Base-by-base conservation (phyloP, 2,329 filamentous ascomycete genomes). In the Alternaria gansuensis region DNA sequence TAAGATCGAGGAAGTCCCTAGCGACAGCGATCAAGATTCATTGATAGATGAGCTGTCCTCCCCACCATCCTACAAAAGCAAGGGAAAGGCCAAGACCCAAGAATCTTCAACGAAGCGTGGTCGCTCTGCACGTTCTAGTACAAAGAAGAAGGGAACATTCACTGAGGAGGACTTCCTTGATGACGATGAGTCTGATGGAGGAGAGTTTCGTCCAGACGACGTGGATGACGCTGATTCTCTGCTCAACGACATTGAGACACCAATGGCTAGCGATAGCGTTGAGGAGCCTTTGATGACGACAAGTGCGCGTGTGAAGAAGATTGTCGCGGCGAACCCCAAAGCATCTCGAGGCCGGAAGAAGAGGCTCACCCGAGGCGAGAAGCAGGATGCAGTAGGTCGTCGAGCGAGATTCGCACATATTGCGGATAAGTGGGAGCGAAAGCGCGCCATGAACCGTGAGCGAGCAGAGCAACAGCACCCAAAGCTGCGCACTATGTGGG, bases 401-500 rank as follows among this genome's bases (percentile, higher is more conserved):
- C 63, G 64, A 23, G 65, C 63, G 23, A 65, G 67, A 43, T 77
- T 69, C 50, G 72, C 70, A 13, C 71, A 77, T 34, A 77, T 77
- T n/a, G 60, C 64, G n/a, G 74, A 76, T 52, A 74, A 72, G 52
- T 77, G 75, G 77, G 74, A 78, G 77, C 60, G 75, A 67, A 69
- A 80, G 75, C 67, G 85, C 91, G 77, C 75, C 44, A 78, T 77
- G 75, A 77, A 78, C 51, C 86, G 92, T 51, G 79, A 81, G 54
- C 88, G 89, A 62, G 85, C 97, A 2, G 91, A 93, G 67, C 76
- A 80, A 21, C 82, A 90, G 50, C 95, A 99, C 74, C 93, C 94
- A 0, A 85, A 88, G 53, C 85, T 99, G 39, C 82, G 79, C 41
- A 91, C 88, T 0, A 96, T 98, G 91, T 99, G 95, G 95, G 77